A percentile compares a stretch with the other conserved stretches of the same genome.
Conservation (phyloP, 31 red algal genomes). For the Pterothamnion heteromorphum region DNA sequence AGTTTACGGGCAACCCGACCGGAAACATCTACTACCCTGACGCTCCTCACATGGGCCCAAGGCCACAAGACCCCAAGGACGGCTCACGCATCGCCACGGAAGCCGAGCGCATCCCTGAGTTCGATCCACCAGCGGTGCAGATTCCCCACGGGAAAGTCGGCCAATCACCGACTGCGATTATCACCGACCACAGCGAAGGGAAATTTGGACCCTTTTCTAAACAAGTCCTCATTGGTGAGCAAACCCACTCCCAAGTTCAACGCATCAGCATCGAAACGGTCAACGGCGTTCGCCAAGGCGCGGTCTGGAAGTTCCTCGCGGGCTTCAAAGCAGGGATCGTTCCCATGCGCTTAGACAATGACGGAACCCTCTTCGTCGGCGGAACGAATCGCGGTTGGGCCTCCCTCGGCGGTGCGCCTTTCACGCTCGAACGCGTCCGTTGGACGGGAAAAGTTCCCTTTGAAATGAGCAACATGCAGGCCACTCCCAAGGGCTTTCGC, state of each 20-base stretch:
- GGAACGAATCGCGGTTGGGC: conserved; percentile 20
- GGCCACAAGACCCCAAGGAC: not conserved
- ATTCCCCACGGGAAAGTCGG: conserved; percentile 19
- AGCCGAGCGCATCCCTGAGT: not conserved
- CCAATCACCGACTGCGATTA: conserved; percentile 34
- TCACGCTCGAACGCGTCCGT: not conserved
- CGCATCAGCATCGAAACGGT: conserved; percentile 8
- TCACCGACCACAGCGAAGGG: not conserved
- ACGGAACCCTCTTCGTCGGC: conserved; percentile 19
- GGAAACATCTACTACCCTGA: not conserved
- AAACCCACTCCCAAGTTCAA: conserved; percentile 40
- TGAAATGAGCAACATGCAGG: not conserved
- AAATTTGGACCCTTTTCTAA: conserved; percentile 11
- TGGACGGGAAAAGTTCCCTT: not conserved
- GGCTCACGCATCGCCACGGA: not conserved
- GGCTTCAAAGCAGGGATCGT: conserved; percentile 23
- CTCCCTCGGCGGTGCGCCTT: not conserved
- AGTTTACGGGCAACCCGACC: not conserved
- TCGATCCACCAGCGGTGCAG: not conserved
- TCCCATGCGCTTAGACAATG: conserved; percentile 22
- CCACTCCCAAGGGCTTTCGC: not conserved
- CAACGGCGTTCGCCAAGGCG: conserved; percentile 40
- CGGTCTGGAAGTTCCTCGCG: not conserved
- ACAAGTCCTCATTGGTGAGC: conserved; percentile 33
- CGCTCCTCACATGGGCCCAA: not conserved